Evolutionary conservation across 176 grass and related monocot genomes (phyloP).

Genomic region (sorghum (Sorghum bicolor)): DNA sequence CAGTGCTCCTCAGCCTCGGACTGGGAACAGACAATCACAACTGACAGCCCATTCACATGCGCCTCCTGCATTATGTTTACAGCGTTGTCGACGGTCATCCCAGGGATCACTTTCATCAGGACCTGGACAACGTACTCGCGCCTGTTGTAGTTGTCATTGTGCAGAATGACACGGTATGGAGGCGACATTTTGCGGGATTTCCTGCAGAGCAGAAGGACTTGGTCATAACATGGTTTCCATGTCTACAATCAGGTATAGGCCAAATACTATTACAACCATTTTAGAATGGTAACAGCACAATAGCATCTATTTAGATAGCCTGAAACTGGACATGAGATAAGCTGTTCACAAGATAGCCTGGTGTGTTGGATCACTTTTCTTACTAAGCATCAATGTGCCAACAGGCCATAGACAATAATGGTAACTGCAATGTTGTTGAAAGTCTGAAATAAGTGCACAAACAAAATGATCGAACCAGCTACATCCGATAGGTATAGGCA

Average conservation of each 20-base stretch:
- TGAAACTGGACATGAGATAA: background rate
- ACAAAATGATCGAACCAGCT: background rate
- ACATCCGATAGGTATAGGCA: background rate
- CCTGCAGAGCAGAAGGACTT: slow-evolving; percentile 37
- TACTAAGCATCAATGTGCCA: background rate
- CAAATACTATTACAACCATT: background rate
- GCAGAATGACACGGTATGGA: slow-evolving; percentile 73
- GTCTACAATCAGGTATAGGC: background rate
- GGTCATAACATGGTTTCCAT: background rate
- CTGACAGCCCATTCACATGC: slow-evolving; percentile 81
- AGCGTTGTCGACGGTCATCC: slow-evolving; percentile 87
- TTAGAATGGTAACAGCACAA: background rate
- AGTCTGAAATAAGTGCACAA: background rate
- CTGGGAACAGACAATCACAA: slow-evolving; percentile 86
- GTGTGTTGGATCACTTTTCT: background rate
- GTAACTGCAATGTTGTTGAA: background rate
- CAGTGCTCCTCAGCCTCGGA: slow-evolving; percentile 76
- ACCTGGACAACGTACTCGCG: slow-evolving; percentile 94
- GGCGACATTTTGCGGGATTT: slow-evolving; percentile 77
- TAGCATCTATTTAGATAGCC: background rate
- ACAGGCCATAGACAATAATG: background rate
- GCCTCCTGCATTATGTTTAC: slow-evolving; percentile 99
- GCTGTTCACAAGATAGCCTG: background rate
- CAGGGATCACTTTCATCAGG: slow-evolving; percentile 96
- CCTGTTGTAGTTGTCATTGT: slow-evolving; percentile 89